Conservation (phyloP, 768 basidiomycete species). For the Pisolithus orientalis region DNA sequence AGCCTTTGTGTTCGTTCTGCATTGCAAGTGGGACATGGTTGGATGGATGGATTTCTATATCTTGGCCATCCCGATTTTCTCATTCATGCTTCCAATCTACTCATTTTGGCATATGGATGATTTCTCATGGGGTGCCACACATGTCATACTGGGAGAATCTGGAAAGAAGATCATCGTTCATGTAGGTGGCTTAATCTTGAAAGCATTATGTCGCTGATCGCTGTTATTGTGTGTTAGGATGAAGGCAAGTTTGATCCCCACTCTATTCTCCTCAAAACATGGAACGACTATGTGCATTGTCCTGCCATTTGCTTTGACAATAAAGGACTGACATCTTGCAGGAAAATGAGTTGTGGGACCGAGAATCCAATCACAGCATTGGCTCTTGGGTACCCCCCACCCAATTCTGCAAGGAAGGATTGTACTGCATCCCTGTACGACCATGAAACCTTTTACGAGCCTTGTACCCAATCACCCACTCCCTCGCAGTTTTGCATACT, state of each 20-base stretch:
- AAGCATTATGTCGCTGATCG: background rate
- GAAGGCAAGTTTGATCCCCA: conserved; percentile 97
- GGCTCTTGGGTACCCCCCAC: conserved; percentile 86
- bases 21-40: conserved; percentile 98
- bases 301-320: background rate
- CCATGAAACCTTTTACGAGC: conserved; percentile 83
- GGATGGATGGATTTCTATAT: conserved; percentile 98
- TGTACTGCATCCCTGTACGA: conserved; percentile 79
- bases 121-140: conserved; percentile 92
- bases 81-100: conserved; percentile 87
- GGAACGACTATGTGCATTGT: conserved; percentile 84
- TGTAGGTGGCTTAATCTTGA: conserved; percentile 39
- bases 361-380: conserved; percentile 92
- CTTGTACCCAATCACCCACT: conserved; percentile 64
- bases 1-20: conserved; percentile 84
- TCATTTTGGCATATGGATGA: conserved; percentile 99
- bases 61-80: conserved; percentile 87
- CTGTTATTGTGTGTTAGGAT: conserved; percentile 45
- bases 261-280: conserved; percentile 90
- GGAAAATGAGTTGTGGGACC: conserved; percentile 97
- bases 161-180: conserved; percentile 96
- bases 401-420: conserved; percentile 60
- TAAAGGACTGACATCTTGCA: conserved; percentile 21
- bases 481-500: conserved; percentile 56
- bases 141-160: conserved; percentile 88